Conservation (phyloP, 2,329 filamentous ascomycete species). For the Clonostachys rosea region DNA sequence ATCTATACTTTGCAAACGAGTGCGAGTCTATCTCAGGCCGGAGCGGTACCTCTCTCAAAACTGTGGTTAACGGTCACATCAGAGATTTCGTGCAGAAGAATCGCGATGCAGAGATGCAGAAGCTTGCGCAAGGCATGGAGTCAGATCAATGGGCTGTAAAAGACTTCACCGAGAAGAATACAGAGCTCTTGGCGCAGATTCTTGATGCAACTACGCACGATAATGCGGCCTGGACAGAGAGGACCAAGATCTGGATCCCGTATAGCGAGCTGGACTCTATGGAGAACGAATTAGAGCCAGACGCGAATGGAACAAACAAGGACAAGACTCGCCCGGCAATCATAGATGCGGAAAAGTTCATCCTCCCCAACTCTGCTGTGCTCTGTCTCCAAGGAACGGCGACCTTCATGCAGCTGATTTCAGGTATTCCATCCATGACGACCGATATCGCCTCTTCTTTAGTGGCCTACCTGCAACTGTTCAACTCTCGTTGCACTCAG, state of each 20-base stretch:
- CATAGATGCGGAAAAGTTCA: constrained; percentile 80
- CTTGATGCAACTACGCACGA: constrained; percentile 69
- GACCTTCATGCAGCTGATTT: constrained; percentile 76
- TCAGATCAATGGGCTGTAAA: constrained; percentile 75
- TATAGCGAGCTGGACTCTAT: constrained; percentile 22
- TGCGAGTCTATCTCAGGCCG: constrained; percentile 81
- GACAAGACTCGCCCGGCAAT: constrained; percentile 66
- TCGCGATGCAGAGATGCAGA: constrained; percentile 68
- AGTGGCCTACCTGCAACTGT: constrained; percentile 82
- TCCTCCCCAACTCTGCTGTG: constrained; percentile 79
- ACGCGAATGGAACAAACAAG: constrained; percentile 48
- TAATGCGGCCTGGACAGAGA: constrained; percentile 60
- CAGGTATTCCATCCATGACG: constrained; percentile 85
- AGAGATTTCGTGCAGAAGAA: constrained; percentile 72
- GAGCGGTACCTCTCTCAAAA: constrained; percentile 71
- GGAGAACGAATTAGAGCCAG: constrained; percentile 25
- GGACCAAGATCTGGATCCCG: constrained; percentile 53
- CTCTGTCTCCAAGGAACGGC: constrained; percentile 78
- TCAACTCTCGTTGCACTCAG: constrained; percentile 95
- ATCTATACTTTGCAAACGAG: constrained; percentile 79
- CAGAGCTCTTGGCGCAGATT: constrained; percentile 56
- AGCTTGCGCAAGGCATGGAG: constrained; percentile 72
- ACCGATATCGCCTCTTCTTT: constrained; percentile 75
- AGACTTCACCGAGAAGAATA: constrained; percentile 65
- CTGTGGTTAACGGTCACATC: constrained; percentile 76